These are phyloP conservation scores for Paramecium pentaurelia DNA, from an alignment of 73 alveolate genomes.

Conservation along the genomic window DNA sequence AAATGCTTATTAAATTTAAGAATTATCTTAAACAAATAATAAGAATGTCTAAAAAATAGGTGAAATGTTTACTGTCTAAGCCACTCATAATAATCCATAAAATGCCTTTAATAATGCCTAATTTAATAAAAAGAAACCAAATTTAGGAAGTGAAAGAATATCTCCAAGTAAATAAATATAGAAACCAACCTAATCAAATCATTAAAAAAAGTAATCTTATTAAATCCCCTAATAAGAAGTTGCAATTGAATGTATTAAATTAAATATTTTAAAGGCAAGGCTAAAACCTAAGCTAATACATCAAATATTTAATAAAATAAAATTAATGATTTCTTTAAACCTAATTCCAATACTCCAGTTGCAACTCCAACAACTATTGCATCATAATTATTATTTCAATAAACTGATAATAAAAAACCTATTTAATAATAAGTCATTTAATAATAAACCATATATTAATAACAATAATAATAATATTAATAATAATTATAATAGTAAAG, in stretches of 20 bases:
- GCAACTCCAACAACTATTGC: slow-evolving; percentile 38
- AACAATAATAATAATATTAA: not conserved
- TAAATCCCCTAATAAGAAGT: not conserved
- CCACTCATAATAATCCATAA: not conserved
- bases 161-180: not conserved
- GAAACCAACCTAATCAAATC: not conserved
- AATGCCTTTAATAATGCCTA: not conserved
- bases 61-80: not conserved
- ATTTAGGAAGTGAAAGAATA: not conserved
- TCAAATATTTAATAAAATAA: not conserved
- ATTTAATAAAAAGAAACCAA: slow-evolving; percentile 15
- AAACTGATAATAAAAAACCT: slow-evolving; percentile 30
- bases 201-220: slow-evolving; percentile 14
- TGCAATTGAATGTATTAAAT: not conserved
- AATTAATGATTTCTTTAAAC: not conserved
- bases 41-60: not conserved
- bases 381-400: not conserved
- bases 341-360: slow-evolving; percentile 2
- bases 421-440: not conserved
- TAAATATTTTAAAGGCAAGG: not conserved
- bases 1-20: not conserved
- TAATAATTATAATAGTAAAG: not conserved
- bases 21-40: not conserved
- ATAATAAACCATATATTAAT: not conserved
- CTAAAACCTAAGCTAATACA: not conserved